Base-by-base conservation (phyloP, 2,329 filamentous ascomycete genomes). In the Elsinoe fawcettii region DNA sequence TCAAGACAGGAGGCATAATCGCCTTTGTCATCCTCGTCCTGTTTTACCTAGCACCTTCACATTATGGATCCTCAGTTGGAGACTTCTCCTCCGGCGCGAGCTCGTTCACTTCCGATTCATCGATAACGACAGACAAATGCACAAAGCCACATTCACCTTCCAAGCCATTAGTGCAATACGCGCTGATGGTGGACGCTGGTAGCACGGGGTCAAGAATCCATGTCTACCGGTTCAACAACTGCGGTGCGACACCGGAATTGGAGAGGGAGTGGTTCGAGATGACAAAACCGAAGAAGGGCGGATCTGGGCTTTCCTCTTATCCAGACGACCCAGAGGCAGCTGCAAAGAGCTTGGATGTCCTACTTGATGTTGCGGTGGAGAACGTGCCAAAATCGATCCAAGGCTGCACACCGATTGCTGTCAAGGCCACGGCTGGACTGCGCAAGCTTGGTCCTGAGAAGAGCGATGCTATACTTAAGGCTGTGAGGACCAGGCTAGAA, bases 151-250 rank as follows among this genome's bases (percentile, higher is more conserved):
- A 81, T 75, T 89, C 90, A 66, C 84, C 87, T 67, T 86, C 90
- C 63, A 97, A 96, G 76, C 92, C 93, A 51, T 83, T 99, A 63
- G 86, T 96, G 61, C 93, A 99, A 71, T 99, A 97, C 76, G 95
- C 93, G 60, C 82, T 97, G 67, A 99, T 99, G 93, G 89, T 99
- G 68, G 93, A 99, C 73, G 93, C 93, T 49, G 93, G 93, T 66
- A 97, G 91, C 77, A 97, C 93, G 56, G 93, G 93, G 60, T 97
- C 93, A 60, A 87, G 93, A 66, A 96, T 99, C 70, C 95, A 99
- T 76, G 90, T 97, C 59, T 99, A 96, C 80, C 88, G 90, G 70
- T 99, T 97, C 82, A 97, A 97, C 80, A 97, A 97, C 77, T 99
- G 92, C 75, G 93, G 91, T 11, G 76, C 89, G 6, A 91, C 91